Evolutionary conservation across 2,329 filamentous ascomycete species (phyloP).

Genomic region (Reticulascus tulasneorum): DNA sequence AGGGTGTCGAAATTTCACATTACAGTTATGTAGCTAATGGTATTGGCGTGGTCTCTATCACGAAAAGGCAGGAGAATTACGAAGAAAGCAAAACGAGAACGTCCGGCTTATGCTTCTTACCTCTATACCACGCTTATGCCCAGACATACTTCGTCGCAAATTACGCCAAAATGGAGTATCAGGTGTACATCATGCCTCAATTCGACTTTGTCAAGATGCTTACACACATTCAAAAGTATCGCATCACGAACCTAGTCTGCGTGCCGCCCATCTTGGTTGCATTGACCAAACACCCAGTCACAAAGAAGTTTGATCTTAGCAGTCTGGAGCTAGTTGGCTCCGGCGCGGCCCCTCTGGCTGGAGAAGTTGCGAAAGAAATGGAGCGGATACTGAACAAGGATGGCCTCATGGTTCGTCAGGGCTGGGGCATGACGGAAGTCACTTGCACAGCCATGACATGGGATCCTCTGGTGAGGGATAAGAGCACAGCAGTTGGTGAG

Average conservation of each 20-base stretch:
- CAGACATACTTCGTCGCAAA: conserved; percentile 68
- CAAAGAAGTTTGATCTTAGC: conserved; percentile 63
- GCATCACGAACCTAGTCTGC: conserved; percentile 61
- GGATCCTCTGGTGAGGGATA: conserved; percentile 43
- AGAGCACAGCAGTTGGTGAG: conserved; percentile 57
- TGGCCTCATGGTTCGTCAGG: conserved; percentile 50
- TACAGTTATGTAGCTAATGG: conserved; percentile 71
- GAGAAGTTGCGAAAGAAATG: conserved; percentile 54
- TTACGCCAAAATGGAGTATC: conserved; percentile 50
- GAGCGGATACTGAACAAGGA: conserved; percentile 38
- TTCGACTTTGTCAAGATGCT: conserved; percentile 76
- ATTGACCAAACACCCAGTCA: conserved; percentile 67
- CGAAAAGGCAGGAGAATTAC: conserved; percentile 43
- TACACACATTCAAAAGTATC: conserved; percentile 61
- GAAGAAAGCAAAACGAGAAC: conserved; percentile 33
- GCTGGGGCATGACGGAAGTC: conserved; percentile 84
- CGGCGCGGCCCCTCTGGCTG: conserved; percentile 66
- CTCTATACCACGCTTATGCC: conserved; percentile 71
- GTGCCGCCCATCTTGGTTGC: conserved; percentile 75
- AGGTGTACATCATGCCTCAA: conserved; percentile 73
- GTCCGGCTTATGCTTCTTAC: conserved; percentile 63
- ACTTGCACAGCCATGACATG: conserved; percentile 69
- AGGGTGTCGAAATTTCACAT: conserved; percentile 81
- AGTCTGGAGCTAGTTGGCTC: conserved; percentile 55
- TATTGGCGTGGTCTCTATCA: conserved; percentile 50